A percentile compares a stretch with the other conserved stretches of the same genome.
Evolutionary conservation across 2,329 filamentous ascomycete genomes (phyloP).

Genomic region (Hypomyces rosellus): DNA sequence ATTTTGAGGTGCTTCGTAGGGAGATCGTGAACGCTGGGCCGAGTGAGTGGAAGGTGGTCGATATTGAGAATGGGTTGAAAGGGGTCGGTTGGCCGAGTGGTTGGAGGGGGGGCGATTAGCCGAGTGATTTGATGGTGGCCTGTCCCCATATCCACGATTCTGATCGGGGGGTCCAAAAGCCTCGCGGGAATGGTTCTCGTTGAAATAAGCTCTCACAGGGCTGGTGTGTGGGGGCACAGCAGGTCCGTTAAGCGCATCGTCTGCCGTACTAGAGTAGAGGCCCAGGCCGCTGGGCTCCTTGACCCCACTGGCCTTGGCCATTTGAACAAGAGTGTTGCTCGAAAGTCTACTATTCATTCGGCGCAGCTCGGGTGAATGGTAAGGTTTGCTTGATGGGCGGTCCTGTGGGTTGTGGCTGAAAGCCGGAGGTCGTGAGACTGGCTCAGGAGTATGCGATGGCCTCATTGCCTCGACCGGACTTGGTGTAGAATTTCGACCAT

Average conservation of each 20-base stretch:
- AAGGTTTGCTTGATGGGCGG: slow-evolving; percentile 60
- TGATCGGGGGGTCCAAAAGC: slow-evolving; percentile 37
- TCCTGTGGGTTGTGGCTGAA: slow-evolving; percentile 71
- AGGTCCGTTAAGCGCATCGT: slow-evolving; percentile 33
- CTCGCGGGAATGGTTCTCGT: slow-evolving; percentile 49
- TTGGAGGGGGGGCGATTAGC: slow-evolving; percentile 17
- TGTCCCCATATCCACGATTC: slow-evolving; percentile 29
- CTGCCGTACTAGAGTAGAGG: slow-evolving; percentile 3
- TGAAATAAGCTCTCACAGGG: slow-evolving; percentile 47
- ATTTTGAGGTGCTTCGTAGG: no score
- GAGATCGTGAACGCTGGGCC: no score
- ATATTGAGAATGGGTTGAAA: neutral
- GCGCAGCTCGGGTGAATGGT: slow-evolving; percentile 70
- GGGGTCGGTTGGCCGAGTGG: neutral
- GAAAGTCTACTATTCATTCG: slow-evolving; percentile 82
- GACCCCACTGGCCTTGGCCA: slow-evolving; percentile 62
- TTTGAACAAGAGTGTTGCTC: slow-evolving; percentile 69
- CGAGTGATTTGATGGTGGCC: slow-evolving; percentile 31
- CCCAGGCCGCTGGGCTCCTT: slow-evolving; percentile 28
- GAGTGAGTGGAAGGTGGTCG: slow-evolving; percentile 1
- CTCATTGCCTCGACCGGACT: slow-evolving; percentile 41
- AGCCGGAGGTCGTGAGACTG: slow-evolving; percentile 70
- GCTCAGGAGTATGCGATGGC: slow-evolving; percentile 60
- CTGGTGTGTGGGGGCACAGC: slow-evolving; percentile 47
- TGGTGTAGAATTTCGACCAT: slow-evolving; percentile 37